These are phyloP conservation scores for Mychonastes homosphaera DNA, from an alignment of 139 green algal species.

Conservation along the genomic window DNA sequence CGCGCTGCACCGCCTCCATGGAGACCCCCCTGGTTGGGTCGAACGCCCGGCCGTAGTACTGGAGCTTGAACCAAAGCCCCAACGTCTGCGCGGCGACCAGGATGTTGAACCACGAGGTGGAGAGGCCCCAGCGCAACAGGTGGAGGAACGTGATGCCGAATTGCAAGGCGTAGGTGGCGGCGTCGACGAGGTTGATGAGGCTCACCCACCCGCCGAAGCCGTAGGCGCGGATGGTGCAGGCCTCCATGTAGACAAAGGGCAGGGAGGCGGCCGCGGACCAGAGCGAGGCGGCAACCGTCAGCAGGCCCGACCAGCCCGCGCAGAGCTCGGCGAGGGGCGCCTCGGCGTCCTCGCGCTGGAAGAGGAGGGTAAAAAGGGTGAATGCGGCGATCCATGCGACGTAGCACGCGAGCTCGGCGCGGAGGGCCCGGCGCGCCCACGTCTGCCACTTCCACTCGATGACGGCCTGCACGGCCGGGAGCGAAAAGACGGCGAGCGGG, in stretches of 20 bases:
- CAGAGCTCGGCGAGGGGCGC: constrained; percentile 6
- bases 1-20: constrained; percentile 25
- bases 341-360: constrained; percentile 24
- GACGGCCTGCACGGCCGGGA: constrained; percentile 34
- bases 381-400: constrained; percentile 29
- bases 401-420: constrained; percentile 38
- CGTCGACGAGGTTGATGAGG: neutral
- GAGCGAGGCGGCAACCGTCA: neutral
- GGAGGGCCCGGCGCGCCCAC: constrained; percentile 31
- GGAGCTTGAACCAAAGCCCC: constrained; percentile 18
- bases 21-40: constrained; percentile 23
- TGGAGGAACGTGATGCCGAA: neutral
- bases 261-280: constrained; percentile 2
- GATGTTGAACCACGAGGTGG: constrained; percentile 8
- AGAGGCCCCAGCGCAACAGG: neutral
- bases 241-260: constrained; percentile 36
- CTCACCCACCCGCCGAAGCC: constrained; percentile 11
- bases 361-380: constrained; percentile 32
- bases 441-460: constrained; percentile 25
- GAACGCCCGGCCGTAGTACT: constrained; percentile 36
- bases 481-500: constrained; percentile 33
- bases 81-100: constrained; percentile 35
- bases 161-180: neutral
- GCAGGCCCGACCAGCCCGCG: neutral
- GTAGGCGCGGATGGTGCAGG: constrained; percentile 27